Base-by-base conservation (phyloP, 2,329 filamentous ascomycete species). In the Aspergillus latus region DNA sequence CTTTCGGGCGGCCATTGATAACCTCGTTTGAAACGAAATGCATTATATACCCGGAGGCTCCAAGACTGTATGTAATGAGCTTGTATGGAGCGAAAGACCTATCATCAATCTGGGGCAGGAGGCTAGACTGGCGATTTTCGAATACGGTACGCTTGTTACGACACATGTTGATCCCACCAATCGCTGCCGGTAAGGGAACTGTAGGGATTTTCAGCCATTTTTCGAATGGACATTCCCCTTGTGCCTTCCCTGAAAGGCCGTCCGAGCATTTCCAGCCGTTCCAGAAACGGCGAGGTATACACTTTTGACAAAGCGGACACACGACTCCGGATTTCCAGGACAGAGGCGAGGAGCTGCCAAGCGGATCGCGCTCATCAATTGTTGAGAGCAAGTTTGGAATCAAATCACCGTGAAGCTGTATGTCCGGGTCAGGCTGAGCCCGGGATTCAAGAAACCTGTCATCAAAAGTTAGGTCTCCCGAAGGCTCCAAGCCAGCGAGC, bases 281-380 rank as follows among this genome's bases (percentile, higher is more conserved):
- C 86, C 87, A 92, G 26, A 78, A 70, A 11, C 80, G 75, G 1
- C 88, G 79, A 2, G 84, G 78, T 42, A 79, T 84, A 63, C 88
- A 89, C 40, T 83, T 80, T 0, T 77, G 74, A 60, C 89, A 92
- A 1, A 72, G 57, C 0, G 84, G 84, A 62, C 89, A 92, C 1
- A 88, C 82, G 46, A 90, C 82, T 0, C 88, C 88, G 8, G 3
- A 16, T 49, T 77, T 76, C 64, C 84, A 87, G 54, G 81, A 84
- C 7, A 76, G 69, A 2, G 75, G 72, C 9, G 82, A 79, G 0
- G 81, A 79, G 3, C 82, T 80, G 4, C 74, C 65, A 0, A 73
- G 68, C 11, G 74, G 72, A 0, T 70, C 62, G 1, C 72, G 65
- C 9, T 72, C 62, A 4, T 70, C 64, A 4, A 78, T 55, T 0